Conservation (phyloP, 768 basidiomycete species). For the Russula brevipes region DNA sequence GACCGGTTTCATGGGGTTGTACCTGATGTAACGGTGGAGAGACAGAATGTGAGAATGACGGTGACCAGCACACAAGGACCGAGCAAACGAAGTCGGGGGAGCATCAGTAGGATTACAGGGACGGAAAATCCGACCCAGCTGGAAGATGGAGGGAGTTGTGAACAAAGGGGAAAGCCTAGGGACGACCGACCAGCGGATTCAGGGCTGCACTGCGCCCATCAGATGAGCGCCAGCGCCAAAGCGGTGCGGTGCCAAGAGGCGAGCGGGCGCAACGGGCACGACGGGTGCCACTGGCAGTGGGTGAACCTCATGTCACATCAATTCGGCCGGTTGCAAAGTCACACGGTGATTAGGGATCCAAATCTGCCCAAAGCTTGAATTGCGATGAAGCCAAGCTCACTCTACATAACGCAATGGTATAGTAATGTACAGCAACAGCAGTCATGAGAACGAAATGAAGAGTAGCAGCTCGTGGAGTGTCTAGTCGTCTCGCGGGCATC, state of each 20-base stretch:
- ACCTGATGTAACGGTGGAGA: conserved; percentile 19
- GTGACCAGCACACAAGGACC: conserved; percentile 25
- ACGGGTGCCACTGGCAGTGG: no score
- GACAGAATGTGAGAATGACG: conserved; percentile 13
- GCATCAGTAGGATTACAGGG: conserved; percentile 5
- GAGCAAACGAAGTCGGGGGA: background rate
- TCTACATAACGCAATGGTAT: conserved; percentile 17
- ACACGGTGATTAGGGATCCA: conserved; percentile 5
- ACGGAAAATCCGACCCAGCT: background rate
- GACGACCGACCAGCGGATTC: background rate
- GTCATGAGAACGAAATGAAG: conserved; percentile 19
- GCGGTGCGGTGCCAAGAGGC: background rate
- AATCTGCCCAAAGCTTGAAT: conserved; percentile 18
- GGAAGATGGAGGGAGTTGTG: background rate
- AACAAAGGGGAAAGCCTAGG: background rate
- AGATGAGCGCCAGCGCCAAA: background rate
- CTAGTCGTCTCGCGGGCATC: background rate
- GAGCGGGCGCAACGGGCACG: no score
- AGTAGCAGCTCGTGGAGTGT: background rate
- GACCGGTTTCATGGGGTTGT: background rate
- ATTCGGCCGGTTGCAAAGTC: background rate
- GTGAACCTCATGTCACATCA: no score
- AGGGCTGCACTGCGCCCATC: background rate
- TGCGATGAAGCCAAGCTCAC: conserved; percentile 15
- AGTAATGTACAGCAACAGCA: conserved; percentile 14